A percentile compares a stretch with the other conserved stretches of the same genome.
phyloP scores from a whole-genome alignment of 371 early-diverging fungal species.

The Mortierella sp. region DNA sequence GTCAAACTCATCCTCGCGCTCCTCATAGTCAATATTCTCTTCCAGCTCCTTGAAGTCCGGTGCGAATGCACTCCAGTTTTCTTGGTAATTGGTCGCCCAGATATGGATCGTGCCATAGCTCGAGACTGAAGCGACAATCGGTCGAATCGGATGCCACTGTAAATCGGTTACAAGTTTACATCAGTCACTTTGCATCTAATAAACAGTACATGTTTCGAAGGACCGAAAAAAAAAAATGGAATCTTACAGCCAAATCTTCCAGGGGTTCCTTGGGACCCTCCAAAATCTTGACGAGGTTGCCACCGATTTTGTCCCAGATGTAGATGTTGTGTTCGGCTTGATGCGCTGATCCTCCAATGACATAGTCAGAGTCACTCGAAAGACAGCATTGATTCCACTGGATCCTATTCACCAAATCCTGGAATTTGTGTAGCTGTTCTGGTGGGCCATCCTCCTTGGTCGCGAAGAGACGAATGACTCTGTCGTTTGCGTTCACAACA shows the following conservation, averaged over 20 bases:
- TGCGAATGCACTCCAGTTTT: constrained; percentile 94
- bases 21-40: constrained; percentile 92
- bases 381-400: constrained; percentile 90
- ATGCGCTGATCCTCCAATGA: constrained; percentile 85
- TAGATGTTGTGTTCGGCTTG: constrained; percentile 91
- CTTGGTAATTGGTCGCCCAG: constrained; percentile 87
- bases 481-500: constrained; percentile 79
- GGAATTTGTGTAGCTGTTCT: constrained; percentile 77
- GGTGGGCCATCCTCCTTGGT: constrained; percentile 59
- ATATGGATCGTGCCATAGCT: constrained; percentile 84
- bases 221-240: not conserved
- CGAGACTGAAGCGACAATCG: constrained; percentile 87
- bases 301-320: constrained; percentile 89
- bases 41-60: constrained; percentile 92
- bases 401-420: constrained; percentile 87
- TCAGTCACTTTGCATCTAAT: not conserved
- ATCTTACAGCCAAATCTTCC: constrained; percentile 82
- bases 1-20: constrained; percentile 95
- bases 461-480: constrained; percentile 74
- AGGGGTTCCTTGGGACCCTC: constrained; percentile 93
- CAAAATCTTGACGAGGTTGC: constrained; percentile 88
- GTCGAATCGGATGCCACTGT: constrained; percentile 91
- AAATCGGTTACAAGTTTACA: not conserved
- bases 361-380: constrained; percentile 87
- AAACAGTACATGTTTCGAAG: no score